Evolutionary conservation across 345 rosid species (phyloP).

Genomic region (Euphorbia lathyris): DNA sequence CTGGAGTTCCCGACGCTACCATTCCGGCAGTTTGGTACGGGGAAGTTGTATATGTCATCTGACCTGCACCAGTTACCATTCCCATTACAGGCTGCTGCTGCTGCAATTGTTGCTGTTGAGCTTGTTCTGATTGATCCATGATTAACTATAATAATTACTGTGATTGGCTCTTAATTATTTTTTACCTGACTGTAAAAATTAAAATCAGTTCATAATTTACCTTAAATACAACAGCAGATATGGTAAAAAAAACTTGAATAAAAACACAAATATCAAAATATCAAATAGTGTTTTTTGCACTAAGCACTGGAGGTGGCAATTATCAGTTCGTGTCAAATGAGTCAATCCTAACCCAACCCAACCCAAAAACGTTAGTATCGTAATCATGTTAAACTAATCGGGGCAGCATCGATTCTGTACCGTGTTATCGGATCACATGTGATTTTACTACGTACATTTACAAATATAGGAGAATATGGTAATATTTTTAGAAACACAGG

Average conservation of each 20-base stretch:
- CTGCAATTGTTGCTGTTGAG: conserved; percentile 42
- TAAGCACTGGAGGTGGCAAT: no score
- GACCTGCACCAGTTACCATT: conserved; percentile 39
- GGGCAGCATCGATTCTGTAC: no score
- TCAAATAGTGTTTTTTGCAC: no score
- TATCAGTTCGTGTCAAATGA: no score
- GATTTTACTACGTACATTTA: no score
- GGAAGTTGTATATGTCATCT: conserved; percentile 40
- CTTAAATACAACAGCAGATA: background rate
- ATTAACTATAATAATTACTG: background rate
- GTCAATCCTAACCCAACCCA: no score
- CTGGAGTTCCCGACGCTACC: conserved; percentile 49
- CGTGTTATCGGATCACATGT: no score
- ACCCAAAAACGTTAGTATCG: no score
- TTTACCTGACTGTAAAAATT: conserved; percentile 25
- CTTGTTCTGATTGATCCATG: conserved; percentile 60
- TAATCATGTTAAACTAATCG: no score
- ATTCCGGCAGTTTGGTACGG: conserved; percentile 48
- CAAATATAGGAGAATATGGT: no score
- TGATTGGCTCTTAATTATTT: conserved; percentile 8
- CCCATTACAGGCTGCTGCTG: conserved; percentile 44
- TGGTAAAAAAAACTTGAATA: background rate
- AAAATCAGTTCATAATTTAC: conserved; percentile 7
- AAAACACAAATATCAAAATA: background rate
- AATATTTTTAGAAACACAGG: no score